phyloP scores from a whole-genome alignment of 2,329 filamentous ascomycete genomes.

The Rhynchosporium agropyri region DNA sequence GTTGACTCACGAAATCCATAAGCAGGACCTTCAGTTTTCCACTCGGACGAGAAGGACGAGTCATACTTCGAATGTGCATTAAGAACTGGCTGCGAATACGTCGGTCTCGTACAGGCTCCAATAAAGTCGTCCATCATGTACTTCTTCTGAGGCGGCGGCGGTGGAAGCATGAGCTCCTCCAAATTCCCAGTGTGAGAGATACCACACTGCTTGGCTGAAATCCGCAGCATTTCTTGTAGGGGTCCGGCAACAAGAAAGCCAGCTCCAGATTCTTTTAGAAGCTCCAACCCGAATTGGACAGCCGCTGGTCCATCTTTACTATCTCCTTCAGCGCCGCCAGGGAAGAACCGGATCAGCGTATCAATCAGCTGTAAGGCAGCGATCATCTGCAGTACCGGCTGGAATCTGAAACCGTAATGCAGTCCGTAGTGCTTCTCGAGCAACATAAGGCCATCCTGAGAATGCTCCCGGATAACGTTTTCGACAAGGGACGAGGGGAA shows the following conservation, averaged over 20 bases:
- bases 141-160: conserved; percentile 17
- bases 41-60: conserved; percentile 39
- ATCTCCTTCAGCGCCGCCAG: conserved; percentile 31
- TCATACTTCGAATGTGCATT: conserved; percentile 39
- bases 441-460: conserved; percentile 41
- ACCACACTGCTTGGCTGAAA: conserved; percentile 34
- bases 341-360: conserved; percentile 39
- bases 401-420: conserved; percentile 40
- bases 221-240: conserved; percentile 40
- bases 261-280: conserved; percentile 37
- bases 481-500: conserved; percentile 36
- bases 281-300: conserved; percentile 39
- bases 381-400: conserved; percentile 43
- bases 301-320: conserved; percentile 36
- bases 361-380: conserved; percentile 41
- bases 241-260: conserved; percentile 41
- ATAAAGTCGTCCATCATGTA: conserved; percentile 41
- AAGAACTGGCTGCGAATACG: conserved; percentile 39
- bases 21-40: conserved; percentile 28
- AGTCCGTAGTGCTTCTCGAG: conserved; percentile 38
- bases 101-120: conserved; percentile 40
- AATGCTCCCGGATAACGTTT: conserved; percentile 39
- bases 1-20: conserved; percentile 32
- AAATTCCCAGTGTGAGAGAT: conserved; percentile 35
- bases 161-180: conserved; percentile 26